These are phyloP conservation scores for Solanum chilense DNA, from an alignment of 257 asterid species.

Conservation along the genomic window DNA sequence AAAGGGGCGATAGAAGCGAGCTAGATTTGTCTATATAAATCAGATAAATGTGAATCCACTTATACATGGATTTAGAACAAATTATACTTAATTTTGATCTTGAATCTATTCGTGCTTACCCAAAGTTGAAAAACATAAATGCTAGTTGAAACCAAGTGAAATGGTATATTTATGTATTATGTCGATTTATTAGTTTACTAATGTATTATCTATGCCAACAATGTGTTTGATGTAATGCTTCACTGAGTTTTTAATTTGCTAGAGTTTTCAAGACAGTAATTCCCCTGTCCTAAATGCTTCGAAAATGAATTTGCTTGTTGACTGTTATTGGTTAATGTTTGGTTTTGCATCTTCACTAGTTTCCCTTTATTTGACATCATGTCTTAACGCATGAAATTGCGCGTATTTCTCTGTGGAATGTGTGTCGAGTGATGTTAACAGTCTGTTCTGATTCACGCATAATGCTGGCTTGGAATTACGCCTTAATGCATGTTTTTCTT, in stretches of 20 bases:
- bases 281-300: background rate
- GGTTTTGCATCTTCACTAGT: background rate
- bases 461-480: background rate
- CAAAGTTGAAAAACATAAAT: too few species aligned
- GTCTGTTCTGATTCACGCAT: background rate
- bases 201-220: background rate
- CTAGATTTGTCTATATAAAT: too few species aligned
- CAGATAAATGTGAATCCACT: too few species aligned
- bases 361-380: background rate
- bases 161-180: too few species aligned
- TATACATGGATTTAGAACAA: too few species aligned
- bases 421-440: background rate
- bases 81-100: too few species aligned
- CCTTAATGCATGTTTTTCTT: background rate
- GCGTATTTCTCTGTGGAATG: background rate
- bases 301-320: background rate
- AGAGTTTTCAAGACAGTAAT: background rate
- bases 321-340: background rate
- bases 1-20: too few species aligned
- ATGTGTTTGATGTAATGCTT: background rate
- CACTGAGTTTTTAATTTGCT: background rate
- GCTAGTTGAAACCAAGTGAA: too few species aligned
- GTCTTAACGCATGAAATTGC: background rate
- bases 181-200: too few species aligned
- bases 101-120: accelerated